Evolutionary conservation across 768 basidiomycete genomes (phyloP).

Genomic region (Hortiboletus campestris): DNA sequence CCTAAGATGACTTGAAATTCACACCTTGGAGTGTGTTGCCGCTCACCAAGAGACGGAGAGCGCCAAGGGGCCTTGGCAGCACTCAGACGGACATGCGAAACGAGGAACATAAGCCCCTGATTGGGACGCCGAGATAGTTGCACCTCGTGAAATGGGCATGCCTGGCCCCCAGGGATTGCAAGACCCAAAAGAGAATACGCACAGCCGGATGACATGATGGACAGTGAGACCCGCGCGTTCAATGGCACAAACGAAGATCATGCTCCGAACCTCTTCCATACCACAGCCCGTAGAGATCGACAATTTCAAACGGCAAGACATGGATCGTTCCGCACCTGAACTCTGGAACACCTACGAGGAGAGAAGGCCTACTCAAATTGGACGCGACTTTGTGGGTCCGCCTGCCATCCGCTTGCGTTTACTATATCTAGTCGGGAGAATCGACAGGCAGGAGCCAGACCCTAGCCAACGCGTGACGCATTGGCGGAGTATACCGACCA

Average conservation of each 20-base stretch:
- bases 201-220: conserved; percentile 23
- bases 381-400: conserved; percentile 11
- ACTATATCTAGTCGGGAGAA: conserved; percentile 5
- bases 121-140: conserved; percentile 5
- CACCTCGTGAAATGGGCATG: conserved; percentile 20
- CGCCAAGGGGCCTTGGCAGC: not conserved
- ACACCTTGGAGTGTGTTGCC: not conserved
- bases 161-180: conserved; percentile 12
- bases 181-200: conserved; percentile 23
- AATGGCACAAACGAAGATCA: conserved; percentile 1
- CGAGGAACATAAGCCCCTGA: not conserved
- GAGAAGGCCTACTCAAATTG: conserved; percentile 1
- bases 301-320: conserved; percentile 18
- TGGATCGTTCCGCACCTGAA: conserved; percentile 8
- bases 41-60: not conserved
- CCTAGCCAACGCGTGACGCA: conserved; percentile 15
- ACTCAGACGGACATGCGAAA: not conserved
- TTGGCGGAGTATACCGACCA: not conserved
- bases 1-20: conserved; percentile 5
- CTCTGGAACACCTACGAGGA: not conserved
- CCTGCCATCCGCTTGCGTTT: conserved; percentile 9
- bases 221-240: not conserved
- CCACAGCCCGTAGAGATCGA: conserved; percentile 11
- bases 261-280: conserved; percentile 3
- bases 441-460: conserved; percentile 11